Evolutionary conservation across 176 grass and related monocot genomes (phyloP).

Genomic region (Musa itinerans): DNA sequence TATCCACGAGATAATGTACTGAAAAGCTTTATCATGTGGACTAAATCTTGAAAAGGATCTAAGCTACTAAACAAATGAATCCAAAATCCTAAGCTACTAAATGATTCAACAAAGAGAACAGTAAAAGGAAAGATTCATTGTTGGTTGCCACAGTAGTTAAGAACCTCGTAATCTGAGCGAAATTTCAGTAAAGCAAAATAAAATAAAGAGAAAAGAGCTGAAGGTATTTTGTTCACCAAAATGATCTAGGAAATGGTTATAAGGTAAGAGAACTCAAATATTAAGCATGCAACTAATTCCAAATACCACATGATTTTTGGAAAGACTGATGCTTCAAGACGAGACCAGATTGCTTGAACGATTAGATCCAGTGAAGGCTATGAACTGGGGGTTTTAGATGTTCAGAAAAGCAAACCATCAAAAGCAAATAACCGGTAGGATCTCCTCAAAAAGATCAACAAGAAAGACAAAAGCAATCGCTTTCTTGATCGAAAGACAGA

Average conservation of each 20-base stretch:
- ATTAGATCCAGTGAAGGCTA: not conserved
- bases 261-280: not conserved
- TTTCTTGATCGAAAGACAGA: not conserved
- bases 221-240: not conserved
- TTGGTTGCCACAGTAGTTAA: not conserved
- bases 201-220: not conserved
- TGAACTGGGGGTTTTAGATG: not conserved
- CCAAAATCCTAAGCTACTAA: too few relatives aligned
- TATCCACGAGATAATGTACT: not conserved
- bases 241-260: not conserved
- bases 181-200: not conserved
- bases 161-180: not conserved
- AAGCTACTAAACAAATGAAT: too few relatives aligned
- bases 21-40: not conserved
- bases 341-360: too few relatives aligned
- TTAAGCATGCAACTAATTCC: too few relatives aligned
- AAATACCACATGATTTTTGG: too few relatives aligned
- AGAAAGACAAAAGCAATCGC: not conserved
- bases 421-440: not conserved
- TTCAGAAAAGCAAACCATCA: not conserved
- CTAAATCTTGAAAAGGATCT: not conserved
- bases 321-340: too few relatives aligned
- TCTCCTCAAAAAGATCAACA: not conserved
- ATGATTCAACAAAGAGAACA: too few relatives aligned
- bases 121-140: not conserved